Evolutionary conservation across 495 filamentous ascomycete species (phyloP), one percentile per base, ranked within the genome.

Genomic region (Hypoxylon fragiforme): DNA sequence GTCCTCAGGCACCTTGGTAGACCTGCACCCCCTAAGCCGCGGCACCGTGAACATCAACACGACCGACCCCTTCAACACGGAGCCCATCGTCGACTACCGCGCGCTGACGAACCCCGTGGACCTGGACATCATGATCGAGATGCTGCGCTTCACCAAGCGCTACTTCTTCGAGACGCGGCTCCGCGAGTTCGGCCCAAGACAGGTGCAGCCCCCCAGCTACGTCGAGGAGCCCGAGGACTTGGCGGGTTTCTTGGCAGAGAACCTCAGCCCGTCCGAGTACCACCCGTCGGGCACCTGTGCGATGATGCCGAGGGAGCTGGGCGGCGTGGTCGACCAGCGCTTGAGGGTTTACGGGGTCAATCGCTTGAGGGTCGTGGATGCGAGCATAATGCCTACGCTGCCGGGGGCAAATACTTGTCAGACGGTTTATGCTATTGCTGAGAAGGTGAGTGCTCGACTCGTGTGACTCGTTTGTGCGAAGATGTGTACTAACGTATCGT

Each of bases 281-380:
- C 75, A 80, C 40, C 73, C 73, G 7, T 68, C 66, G 1, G 77
- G 79, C 22, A 83, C 81, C 1, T 73, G 74, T 34, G 75, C 77
- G 1, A 81, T 82, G 81, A 63, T 85, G 67, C 81, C 83, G 13
- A 63, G 69, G 31, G 73, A 77, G 49, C 56, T 77, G 1, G 81
- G 81, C 11, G 83, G 83, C 3, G 75, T 79, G 8, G 76, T 79
- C 16, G 71, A 77, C 43, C 64, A 71, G 60, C 50, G 57, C 36
- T 51, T 77, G 9, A 63, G 49, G 53, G 76, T 79, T 6, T 77
- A 77, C 42, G 74, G 73, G 1, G 63, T 72, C 2, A 37, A 61
- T 42, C 46, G 41, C 7, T 26, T 79, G 31, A 60, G 76, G 21
- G 72, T 77, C 0, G 73, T 77, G 2, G 75, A 79, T 60, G 72